Percentiles rank a stretch among this genome's conserved stretches.
Conservation (phyloP, 495 filamentous ascomycete species). For the Penicillium cosmopolitanum region DNA sequence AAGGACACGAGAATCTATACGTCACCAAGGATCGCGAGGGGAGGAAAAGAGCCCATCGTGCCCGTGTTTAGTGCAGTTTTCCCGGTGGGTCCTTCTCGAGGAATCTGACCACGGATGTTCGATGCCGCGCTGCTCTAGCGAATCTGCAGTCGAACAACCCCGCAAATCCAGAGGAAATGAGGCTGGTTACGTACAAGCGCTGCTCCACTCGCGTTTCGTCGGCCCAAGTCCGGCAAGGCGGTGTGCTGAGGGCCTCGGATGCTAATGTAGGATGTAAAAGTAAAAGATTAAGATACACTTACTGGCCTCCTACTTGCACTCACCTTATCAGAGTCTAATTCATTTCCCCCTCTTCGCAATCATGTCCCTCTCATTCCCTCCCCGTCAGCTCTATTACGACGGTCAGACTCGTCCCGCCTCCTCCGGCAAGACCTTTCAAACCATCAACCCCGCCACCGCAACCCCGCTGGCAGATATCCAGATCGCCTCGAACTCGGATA, state of each 20-base stretch:
- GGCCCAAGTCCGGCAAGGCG: conserved; percentile 1
- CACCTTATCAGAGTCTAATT: not conserved
- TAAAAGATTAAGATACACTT: too few species aligned
- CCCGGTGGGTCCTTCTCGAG: not conserved
- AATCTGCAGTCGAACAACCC: not conserved
- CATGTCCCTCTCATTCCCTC: conserved; percentile 48
- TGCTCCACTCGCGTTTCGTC: conserved; percentile 3
- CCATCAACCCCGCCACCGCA: conserved; percentile 69
- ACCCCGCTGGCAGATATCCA: conserved; percentile 65
- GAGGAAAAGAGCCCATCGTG: not conserved
- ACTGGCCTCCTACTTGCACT: not conserved
- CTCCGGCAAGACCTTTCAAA: conserved; percentile 64
- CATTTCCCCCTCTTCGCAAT: not conserved
- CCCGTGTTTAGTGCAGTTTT: not conserved
- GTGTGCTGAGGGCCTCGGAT: not conserved
- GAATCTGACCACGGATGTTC: conserved; percentile 3
- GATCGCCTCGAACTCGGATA: conserved; percentile 61
- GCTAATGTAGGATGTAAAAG: too few species aligned
- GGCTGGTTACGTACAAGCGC: not conserved
- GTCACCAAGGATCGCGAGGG: not conserved
- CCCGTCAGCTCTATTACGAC: conserved; percentile 69
- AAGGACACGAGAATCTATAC: not conserved
- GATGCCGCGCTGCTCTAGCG: not conserved
- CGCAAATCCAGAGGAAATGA: not conserved
- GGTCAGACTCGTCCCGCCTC: conserved; percentile 62